Base-by-base conservation (phyloP, 768 basidiomycete species). In the Kondoa malvinella region DNA sequence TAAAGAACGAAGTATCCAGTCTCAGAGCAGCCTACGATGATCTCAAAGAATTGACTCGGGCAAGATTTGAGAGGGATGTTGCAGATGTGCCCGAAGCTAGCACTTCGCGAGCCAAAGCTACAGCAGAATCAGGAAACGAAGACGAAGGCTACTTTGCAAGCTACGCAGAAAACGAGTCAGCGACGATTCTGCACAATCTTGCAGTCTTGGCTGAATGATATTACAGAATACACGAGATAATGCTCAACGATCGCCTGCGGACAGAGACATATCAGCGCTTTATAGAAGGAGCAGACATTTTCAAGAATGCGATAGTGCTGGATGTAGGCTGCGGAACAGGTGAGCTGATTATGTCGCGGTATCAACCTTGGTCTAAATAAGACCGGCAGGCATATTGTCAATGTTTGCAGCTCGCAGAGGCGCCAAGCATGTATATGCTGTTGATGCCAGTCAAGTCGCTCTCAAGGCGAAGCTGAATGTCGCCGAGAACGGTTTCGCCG, bases 271-370 rank as follows among this genome's bases (percentile, higher is more conserved):
- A 97, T 76, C 90, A 89, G 14, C 82, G 86, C 25, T 97, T 89
- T 78, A 92, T 96, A 76, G 84, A 83, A 3, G 92, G 87, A 75
- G 87, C 90, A 0, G 75, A 80, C 3, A 78, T 92, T 15, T 95
- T 96, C 80, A 83, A 83, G 67, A 87, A 86, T 71, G 88, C 89
- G 21, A 77, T 86, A 63, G 94, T 97, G 3, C 84, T 97, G 68
- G 94, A 96, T 72, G 92, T 96, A 27, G 94, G 94, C 3, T 97
- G 94, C 73, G 94, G 94, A 0, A 95, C 92, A 0, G 89, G 92
- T 1, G 91, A 95, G 62, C 80, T 95, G 8, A 90, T 89, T 29
- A 80, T 96, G 69, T 50, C 40, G 12, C 21, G 40, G 12, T 50
- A 8, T 21, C 21, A 21, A 50, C 8, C 40, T 50, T 50, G 8